Percentiles rank a stretch among this genome's conserved stretches.
phyloP scores from a whole-genome alignment of 2,329 filamentous ascomycete genomes.

The Hypoxylon sp. region DNA sequence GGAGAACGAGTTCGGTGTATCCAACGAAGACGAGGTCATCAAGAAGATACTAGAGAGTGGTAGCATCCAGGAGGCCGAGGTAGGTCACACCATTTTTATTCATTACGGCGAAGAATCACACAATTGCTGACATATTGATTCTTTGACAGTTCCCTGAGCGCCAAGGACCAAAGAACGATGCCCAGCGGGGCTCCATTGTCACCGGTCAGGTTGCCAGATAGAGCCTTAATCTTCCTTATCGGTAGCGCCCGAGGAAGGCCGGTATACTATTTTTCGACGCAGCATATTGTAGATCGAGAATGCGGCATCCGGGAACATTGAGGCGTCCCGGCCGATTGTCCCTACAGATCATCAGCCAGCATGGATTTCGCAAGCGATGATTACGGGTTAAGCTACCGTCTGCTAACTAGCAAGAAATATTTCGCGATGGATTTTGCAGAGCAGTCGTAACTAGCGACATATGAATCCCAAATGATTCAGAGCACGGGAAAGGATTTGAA shows the following conservation, averaged over 20 bases:
- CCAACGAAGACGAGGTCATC: slow-evolving; percentile 84
- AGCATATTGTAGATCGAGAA: slow-evolving; percentile 1
- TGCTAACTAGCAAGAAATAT: slow-evolving; percentile 23
- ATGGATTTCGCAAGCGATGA: slow-evolving; percentile 24
- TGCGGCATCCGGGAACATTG: slow-evolving; percentile 4
- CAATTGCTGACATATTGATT: slow-evolving; percentile 15
- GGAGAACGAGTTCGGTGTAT: slow-evolving; percentile 89
- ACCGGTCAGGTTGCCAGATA: slow-evolving; percentile 59
- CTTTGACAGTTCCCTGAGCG: slow-evolving; percentile 65
- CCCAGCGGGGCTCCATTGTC: slow-evolving; percentile 60
- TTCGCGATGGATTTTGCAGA: slow-evolving; percentile 36
- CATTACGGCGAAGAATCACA: neutral
- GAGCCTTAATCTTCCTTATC: slow-evolving; percentile 11
- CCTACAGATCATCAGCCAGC: slow-evolving; percentile 22
- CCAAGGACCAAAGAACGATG: slow-evolving; percentile 68
- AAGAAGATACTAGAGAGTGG: slow-evolving; percentile 86
- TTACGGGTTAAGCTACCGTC: slow-evolving; percentile 23
- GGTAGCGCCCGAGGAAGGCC: slow-evolving; percentile 21
- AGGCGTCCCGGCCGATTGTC: slow-evolving; percentile 3
- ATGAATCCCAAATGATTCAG: slow-evolving; percentile 35
- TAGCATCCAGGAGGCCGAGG: slow-evolving; percentile 72
- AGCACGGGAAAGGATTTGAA: neutral
- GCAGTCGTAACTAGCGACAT: slow-evolving; percentile 37
- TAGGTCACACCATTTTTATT: slow-evolving; percentile 52
- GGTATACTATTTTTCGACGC: slow-evolving; percentile 3